phyloP scores from a whole-genome alignment of 495 filamentous ascomycete species.

The Glutinoglossum americanum region DNA sequence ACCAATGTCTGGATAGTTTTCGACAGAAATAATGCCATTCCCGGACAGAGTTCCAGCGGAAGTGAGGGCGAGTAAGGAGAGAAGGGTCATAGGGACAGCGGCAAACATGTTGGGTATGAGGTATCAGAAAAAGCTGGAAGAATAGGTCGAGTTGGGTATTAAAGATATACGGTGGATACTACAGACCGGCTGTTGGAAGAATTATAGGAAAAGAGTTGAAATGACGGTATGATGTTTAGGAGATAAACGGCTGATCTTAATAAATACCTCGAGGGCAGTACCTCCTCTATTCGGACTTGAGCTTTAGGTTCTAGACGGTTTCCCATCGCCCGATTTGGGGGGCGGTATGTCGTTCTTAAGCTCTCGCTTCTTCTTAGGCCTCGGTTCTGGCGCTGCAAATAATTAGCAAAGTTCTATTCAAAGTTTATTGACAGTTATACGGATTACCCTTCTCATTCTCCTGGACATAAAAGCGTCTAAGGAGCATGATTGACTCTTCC shows the following conservation, averaged over 20 bases:
- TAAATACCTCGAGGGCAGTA: not conserved
- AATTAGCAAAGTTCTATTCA: constrained; percentile 4
- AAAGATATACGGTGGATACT: not conserved
- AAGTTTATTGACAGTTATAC: not conserved
- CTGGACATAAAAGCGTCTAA: constrained; percentile 89
- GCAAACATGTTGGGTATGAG: not conserved
- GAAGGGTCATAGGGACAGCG: not conserved
- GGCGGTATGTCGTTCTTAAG: constrained; percentile 25
- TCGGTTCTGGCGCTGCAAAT: constrained; percentile 35
- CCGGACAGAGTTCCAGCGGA: not conserved
- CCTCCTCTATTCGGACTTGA: not conserved
- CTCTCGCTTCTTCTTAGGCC: constrained; percentile 28
- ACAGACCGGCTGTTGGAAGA: not conserved
- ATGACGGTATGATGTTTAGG: not conserved
- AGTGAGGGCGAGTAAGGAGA: not conserved
- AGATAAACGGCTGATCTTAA: not conserved
- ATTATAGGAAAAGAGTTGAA: not conserved
- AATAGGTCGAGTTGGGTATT: not conserved
- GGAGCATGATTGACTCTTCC: constrained; percentile 73
- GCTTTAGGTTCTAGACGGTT: not conserved
- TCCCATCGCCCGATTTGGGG: not conserved
- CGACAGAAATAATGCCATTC: not conserved
- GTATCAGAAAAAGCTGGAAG: not conserved
- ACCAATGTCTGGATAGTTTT: not conserved
- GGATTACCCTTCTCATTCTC: constrained; percentile 66